Evolutionary conservation across 768 basidiomycete species (phyloP).

Genomic region (Rhizopogon sp.): DNA sequence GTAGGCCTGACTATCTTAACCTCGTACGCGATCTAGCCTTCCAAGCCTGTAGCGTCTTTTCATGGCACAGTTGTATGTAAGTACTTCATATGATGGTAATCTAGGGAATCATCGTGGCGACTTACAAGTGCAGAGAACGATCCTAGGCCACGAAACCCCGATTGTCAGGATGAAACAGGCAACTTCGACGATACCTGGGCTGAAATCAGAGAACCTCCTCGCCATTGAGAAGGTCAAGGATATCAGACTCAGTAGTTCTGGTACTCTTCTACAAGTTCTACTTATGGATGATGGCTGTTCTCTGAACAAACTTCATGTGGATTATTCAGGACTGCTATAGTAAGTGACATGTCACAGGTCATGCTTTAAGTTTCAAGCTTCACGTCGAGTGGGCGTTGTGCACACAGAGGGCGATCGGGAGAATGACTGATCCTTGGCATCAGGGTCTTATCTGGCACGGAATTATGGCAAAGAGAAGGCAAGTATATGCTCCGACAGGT

Average conservation of each 20-base stretch:
- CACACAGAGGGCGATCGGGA: background rate
- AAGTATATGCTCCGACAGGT: slow-evolving; percentile 28
- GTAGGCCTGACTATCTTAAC: slow-evolving; percentile 44
- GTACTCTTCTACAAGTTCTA: slow-evolving; percentile 16
- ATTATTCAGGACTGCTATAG: slow-evolving; percentile 17
- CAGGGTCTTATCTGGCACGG: slow-evolving; percentile 30
- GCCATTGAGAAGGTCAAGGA: slow-evolving; percentile 19
- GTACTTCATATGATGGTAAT: slow-evolving; percentile 24
- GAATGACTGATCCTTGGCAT: slow-evolving; percentile 9
- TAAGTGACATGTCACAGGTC: slow-evolving; percentile 30
- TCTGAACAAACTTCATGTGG: slow-evolving; percentile 12
- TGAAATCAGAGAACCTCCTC: slow-evolving; percentile 17
- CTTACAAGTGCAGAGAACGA: background rate
- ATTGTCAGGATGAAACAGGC: slow-evolving; percentile 14
- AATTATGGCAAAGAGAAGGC: slow-evolving; percentile 22
- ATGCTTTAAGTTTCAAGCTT: slow-evolving; percentile 18
- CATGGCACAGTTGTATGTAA: slow-evolving; percentile 20
- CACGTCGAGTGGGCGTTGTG: slow-evolving; percentile 22
- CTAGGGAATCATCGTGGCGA: background rate
- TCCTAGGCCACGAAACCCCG: slow-evolving; percentile 12
- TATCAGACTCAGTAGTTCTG: slow-evolving; percentile 31
- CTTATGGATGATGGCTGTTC: background rate
- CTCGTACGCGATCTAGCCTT: slow-evolving; percentile 21
- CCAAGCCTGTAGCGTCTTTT: slow-evolving; percentile 8
- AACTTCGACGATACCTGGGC: slow-evolving; percentile 24